Percentiles rank a stretch among this genome's conserved stretches.
phyloP scores from a whole-genome alignment of 805 yeast species.

The Schwanniomyces sp. region DNA sequence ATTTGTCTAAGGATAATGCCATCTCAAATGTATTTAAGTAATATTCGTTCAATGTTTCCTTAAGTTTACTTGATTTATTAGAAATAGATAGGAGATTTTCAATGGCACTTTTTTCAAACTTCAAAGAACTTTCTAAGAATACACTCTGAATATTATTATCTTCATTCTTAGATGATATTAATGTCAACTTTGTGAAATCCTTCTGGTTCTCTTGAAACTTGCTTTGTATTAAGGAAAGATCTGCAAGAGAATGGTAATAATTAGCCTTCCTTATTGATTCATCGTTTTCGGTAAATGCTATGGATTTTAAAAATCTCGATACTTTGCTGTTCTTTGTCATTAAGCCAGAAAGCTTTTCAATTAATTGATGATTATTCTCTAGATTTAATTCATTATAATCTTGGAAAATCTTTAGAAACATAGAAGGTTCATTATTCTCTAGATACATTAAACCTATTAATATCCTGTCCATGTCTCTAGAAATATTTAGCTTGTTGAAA shows the following conservation, averaged over 20 bases:
- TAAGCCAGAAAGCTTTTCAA: conserved; percentile 11
- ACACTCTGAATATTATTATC: conserved; percentile 9
- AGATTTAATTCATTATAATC: conserved; percentile 19
- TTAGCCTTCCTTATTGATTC: conserved; percentile 14
- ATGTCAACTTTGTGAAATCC: conserved; percentile 6
- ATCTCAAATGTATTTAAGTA: conserved; percentile 24
- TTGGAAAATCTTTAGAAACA: conserved; percentile 21
- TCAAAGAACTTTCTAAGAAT: conserved; percentile 18
- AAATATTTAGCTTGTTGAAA: conserved; percentile 38
- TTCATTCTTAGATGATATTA: conserved; percentile 1
- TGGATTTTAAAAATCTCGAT: conserved; percentile 19
- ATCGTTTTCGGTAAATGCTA: conserved; percentile 13
- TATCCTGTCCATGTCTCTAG: conserved; percentile 24
- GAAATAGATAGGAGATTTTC: conserved; percentile 11
- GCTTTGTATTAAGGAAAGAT: conserved; percentile 19
- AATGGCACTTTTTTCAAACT: conserved; percentile 28
- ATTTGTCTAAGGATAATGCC: conserved; percentile 20
- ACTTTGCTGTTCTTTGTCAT: conserved; percentile 14
- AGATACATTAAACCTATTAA: conserved; percentile 35
- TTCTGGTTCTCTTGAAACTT: conserved; percentile 5
- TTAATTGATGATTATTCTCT: conserved; percentile 8
- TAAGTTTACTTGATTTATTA: conserved; percentile 1
- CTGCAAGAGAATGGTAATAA: conserved; percentile 31
- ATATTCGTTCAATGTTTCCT: conserved; percentile 10
- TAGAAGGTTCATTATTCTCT: conserved; percentile 24